phyloP scores from a whole-genome alignment of 371 early-diverging fungal genomes.

The Lichtheimia corymbifera region DNA sequence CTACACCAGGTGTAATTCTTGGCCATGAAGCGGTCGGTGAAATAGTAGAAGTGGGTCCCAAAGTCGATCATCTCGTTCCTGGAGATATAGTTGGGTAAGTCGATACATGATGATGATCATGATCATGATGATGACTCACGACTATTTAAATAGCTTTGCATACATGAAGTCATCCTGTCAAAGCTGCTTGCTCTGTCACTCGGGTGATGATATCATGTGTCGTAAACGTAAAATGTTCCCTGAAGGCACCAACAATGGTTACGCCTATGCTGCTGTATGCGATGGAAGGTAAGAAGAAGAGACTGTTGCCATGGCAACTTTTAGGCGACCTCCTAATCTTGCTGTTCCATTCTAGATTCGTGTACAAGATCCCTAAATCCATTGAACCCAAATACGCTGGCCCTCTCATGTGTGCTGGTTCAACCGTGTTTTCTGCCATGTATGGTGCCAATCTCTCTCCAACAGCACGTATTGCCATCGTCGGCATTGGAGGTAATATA shows the following conservation, averaged over 20 bases:
- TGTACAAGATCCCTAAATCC: conserved; percentile 54
- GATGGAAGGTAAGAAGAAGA: conserved; percentile 40
- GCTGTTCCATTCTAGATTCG: conserved; percentile 28
- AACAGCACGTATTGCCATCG: conserved; percentile 58
- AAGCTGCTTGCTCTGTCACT: conserved; percentile 40
- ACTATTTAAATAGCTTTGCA: conserved; percentile 13
- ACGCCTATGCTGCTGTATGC: conserved; percentile 45
- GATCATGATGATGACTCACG: background rate
- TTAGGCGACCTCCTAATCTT: background rate
- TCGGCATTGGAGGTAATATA: conserved; percentile 81
- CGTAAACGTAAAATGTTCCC: conserved; percentile 46
- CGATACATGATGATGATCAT: background rate
- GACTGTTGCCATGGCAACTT: background rate
- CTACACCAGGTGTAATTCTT: conserved; percentile 23
- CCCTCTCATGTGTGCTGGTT: conserved; percentile 69
- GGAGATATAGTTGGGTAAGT: conserved; percentile 56
- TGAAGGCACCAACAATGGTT: conserved; percentile 45
- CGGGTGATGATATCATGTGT: conserved; percentile 52
- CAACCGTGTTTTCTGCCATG: conserved; percentile 61
- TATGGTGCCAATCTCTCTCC: conserved; percentile 44
- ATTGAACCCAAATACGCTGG: conserved; percentile 57
- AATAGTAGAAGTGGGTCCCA: conserved; percentile 39
- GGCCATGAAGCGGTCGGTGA: conserved; percentile 58
- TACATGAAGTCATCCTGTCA: conserved; percentile 48
- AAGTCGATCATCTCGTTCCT: conserved; percentile 41